Percentiles rank a stretch among this genome's conserved stretches.
These are phyloP conservation scores for Fusarium fujikuroi DNA, from an alignment of 2,329 filamentous ascomycete species.

Conservation along the genomic window DNA sequence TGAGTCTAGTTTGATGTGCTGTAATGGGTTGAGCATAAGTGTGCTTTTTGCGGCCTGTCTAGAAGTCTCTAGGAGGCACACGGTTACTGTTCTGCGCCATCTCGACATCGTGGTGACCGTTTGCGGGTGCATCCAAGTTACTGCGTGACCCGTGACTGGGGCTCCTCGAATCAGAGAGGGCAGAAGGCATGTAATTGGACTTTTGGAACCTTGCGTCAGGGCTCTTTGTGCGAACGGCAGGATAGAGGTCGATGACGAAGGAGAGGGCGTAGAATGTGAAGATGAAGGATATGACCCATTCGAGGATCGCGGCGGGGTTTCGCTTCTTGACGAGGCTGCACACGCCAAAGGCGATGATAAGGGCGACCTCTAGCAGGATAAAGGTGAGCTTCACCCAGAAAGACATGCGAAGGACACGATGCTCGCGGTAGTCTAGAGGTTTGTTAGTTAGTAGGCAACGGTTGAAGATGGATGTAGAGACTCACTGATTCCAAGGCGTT, in stretches of 20 bases:
- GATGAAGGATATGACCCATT: slow-evolving; percentile 82
- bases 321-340: slow-evolving; percentile 59
- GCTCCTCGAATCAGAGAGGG: slow-evolving; percentile 23
- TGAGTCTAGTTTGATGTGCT: neutral
- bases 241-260: slow-evolving; percentile 88
- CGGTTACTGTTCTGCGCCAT: slow-evolving; percentile 22
- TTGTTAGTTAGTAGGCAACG: neutral
- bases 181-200: slow-evolving; percentile 27
- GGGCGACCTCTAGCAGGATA: slow-evolving; percentile 79
- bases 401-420: slow-evolving; percentile 77
- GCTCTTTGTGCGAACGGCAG: slow-evolving; percentile 72
- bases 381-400: slow-evolving; percentile 92
- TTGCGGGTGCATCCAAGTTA: neutral
- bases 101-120: slow-evolving; percentile 23
- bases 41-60: neutral
- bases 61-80: slow-evolving; percentile 27
- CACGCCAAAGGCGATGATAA: slow-evolving; percentile 79
- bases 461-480: slow-evolving; percentile 15
- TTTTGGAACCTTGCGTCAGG: slow-evolving; percentile 47
- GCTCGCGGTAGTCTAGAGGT: slow-evolving; percentile 73
- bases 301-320: slow-evolving; percentile 80
- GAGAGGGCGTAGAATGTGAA: slow-evolving; percentile 90
- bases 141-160: slow-evolving; percentile 27
- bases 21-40: neutral
- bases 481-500: slow-evolving; percentile 79